Percentiles rank a stretch among this genome's conserved stretches.
phyloP scores from a whole-genome alignment of 2,329 filamentous ascomycete species.

The Cladosporium sp. region DNA sequence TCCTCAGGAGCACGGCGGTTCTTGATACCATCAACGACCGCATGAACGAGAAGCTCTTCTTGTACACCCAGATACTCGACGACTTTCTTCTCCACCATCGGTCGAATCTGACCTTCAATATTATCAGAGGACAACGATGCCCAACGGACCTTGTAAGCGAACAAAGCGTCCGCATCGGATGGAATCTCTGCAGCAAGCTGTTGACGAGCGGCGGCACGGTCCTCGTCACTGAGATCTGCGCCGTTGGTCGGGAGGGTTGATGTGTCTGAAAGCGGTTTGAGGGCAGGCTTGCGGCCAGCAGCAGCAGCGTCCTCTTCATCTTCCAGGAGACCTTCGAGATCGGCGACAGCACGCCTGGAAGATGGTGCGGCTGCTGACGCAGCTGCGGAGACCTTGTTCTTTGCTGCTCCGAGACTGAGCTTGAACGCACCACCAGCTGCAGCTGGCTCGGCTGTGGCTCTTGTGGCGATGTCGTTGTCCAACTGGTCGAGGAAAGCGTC shows the following conservation, averaged over 20 bases:
- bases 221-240: slow-evolving; percentile 76
- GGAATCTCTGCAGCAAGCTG: slow-evolving; percentile 88
- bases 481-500: slow-evolving; percentile 87
- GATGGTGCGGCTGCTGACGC: slow-evolving; percentile 27
- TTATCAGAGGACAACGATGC: slow-evolving; percentile 78
- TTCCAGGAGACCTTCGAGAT: slow-evolving; percentile 90
- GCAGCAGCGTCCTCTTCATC: slow-evolving; percentile 81
- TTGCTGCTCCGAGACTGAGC: slow-evolving; percentile 80
- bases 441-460: slow-evolving; percentile 40
- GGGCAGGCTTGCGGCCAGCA: slow-evolving; percentile 29
- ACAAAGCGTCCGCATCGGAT: slow-evolving; percentile 76
- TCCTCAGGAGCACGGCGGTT: slow-evolving; percentile 71
- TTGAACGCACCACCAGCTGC: slow-evolving; percentile 62
- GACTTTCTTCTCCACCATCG: slow-evolving; percentile 97
- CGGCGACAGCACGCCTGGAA: slow-evolving; percentile 68
- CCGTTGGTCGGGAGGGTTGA: slow-evolving; percentile 68
- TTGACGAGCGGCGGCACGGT: slow-evolving; percentile 74
- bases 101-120: slow-evolving; percentile 79
- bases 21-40: slow-evolving; percentile 81
- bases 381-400: slow-evolving; percentile 57
- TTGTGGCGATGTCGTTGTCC: slow-evolving; percentile 65
- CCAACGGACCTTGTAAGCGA: slow-evolving; percentile 93
- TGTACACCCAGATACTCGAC: slow-evolving; percentile 95
- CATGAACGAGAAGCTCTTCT: slow-evolving; percentile 90
- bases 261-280: slow-evolving; percentile 41